Base-by-base conservation (phyloP, 768 basidiomycete genomes). In the Tricholoma saponaceum region DNA sequence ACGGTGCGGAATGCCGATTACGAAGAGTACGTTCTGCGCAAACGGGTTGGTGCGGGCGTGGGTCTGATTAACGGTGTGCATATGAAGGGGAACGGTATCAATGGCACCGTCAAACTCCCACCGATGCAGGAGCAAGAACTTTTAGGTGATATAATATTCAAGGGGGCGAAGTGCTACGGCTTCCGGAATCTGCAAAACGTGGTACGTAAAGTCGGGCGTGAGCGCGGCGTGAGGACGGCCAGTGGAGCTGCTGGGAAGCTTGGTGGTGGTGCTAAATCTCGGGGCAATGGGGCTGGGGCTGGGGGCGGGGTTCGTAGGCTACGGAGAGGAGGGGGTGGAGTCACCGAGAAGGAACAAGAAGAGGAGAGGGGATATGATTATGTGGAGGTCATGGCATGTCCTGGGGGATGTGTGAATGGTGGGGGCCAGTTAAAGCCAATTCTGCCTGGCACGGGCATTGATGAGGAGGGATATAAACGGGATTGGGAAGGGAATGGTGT, bases 381-480 rank as follows among this genome's bases (percentile, higher is more conserved):
- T 70, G 87, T 96, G 39, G 95, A 97, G 68, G 94, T 99, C 60
- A 98, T 99, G 97, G 97, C 97, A 32, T 99, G 97, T 75, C 97
- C 97, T 0, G 87, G 89, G 0, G 97, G 97, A 16, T 98, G 97
- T 70, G 92, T 97, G 41, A 98, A 98, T 69, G 97, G 97, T 7
- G 97, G 96, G 20, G 97, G 97, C 5, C 97, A 98, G 76, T 70
- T 89, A 54, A 80, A 79, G 66, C 75, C 77, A 16, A 58, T 70
- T 41, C 8, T 51, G 23, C 18, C 46, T 3, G 16, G 35, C 14
- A 50, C 23, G 4, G 12, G 26, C 32, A 51, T 59, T 32, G 73
- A 93, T 66, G 83, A 74, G 54, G 91, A 92, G 69, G 89, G 89
- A 8, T 85, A 84, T 64, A 62, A 70, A 57, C 74, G 89, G 60